Base-by-base conservation (phyloP, 768 basidiomycete species). In the Tricholoma furcatifolium region DNA sequence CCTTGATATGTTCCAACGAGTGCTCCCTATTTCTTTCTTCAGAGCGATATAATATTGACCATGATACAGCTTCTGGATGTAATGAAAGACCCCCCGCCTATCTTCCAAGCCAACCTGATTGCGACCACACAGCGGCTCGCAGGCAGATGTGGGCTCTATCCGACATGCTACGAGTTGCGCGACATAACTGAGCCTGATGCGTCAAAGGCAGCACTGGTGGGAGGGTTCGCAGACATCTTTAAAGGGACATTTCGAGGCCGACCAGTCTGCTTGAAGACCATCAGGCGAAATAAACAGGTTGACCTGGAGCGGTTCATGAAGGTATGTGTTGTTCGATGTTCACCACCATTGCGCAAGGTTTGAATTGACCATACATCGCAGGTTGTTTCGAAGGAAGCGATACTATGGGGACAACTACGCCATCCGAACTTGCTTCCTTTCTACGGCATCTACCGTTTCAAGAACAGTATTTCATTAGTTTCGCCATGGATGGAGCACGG, bases 351-450 rank as follows among this genome's bases (percentile, higher is more conserved):
- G 31, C 9, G 6, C 32, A 21, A 32, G 27, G 8, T 12, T 12
- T 8, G 11, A n/a, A 18, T n/a, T 40, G 17, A 47, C 1, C 9
- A 12, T 6, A 27, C 12, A 9, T 21, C 23, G 20, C 12, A 60
- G 59, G 43, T 50, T n/a, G 57, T 51, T 41, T 50, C 56, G 6
- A 30, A 24, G 20, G 54, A 57, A 34, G 56, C 56, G 5, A 51
- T 60, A 30, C 35, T 55, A 15, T 71, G 65, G 68, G 60, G 63
- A 30, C 68, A 70, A 43, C 53, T 70, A 18, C 61, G 60, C 0
- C 66, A 69, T 52, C 63, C 58, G n/a, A 66, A 68, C 38, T 43
- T 67, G 2, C 53, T 70, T n/a, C 68, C 69, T 2, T 67, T 69
- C 40, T 65, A 63, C 32, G 69, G 69, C 5, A 43, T 65, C 12